A percentile compares a stretch with the other conserved stretches of the same genome.
These are phyloP conservation scores for Lepraria neglecta DNA, from an alignment of 495 filamentous ascomycete genomes.

Conservation along the genomic window DNA sequence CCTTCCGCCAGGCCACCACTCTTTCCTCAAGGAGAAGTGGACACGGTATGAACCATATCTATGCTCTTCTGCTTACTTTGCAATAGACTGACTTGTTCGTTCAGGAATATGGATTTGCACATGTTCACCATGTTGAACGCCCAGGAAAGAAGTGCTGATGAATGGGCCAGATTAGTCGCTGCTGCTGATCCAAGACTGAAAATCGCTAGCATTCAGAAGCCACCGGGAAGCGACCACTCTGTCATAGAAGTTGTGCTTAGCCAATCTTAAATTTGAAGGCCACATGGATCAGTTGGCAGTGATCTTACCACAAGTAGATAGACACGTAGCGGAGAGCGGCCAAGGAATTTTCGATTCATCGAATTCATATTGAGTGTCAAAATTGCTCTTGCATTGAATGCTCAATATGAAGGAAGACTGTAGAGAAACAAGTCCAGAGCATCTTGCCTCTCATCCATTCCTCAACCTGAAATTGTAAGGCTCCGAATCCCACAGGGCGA, in stretches of 20 bases:
- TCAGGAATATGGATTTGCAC: not conserved
- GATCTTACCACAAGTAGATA: too few relatives aligned
- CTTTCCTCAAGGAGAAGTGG: not conserved
- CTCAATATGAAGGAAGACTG: too few relatives aligned
- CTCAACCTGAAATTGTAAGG: too few relatives aligned
- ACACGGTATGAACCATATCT: not conserved
- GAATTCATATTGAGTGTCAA: too few relatives aligned
- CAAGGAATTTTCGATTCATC: too few relatives aligned
- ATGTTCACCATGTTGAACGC: not conserved
- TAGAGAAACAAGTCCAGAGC: too few relatives aligned
- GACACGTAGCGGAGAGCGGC: too few relatives aligned
- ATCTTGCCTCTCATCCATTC: too few relatives aligned
- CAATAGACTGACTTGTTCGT: not conserved
- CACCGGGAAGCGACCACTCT: not conserved
- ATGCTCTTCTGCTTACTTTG: not conserved
- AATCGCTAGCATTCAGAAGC: not conserved
- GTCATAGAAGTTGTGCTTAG: not conserved
- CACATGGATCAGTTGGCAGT: too few relatives aligned
- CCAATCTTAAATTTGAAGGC: not conserved
- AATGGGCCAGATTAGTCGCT: not conserved
- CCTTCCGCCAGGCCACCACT: not conserved
- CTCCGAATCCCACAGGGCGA: too few relatives aligned
- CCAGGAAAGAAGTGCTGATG: not conserved
- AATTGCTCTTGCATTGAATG: too few relatives aligned
- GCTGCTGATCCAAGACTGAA: not conserved